Evolutionary conservation across 352 stramenopile species (phyloP), one percentile per base, ranked within the genome.

Genomic region (Phytophthora citrophthora): DNA sequence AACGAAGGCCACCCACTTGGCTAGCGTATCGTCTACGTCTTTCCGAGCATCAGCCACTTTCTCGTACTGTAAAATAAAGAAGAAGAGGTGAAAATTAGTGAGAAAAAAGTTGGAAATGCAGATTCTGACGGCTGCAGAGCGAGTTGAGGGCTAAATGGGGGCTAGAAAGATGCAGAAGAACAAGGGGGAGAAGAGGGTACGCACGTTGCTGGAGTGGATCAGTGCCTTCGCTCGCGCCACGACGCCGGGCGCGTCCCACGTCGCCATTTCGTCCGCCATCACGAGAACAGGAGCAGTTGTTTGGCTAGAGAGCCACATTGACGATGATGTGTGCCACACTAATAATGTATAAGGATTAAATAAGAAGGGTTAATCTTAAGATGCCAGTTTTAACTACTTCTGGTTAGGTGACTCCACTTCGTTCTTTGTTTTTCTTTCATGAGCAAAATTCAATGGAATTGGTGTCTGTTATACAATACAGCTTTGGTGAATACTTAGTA

Each of bases 141-240:
- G 56, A 53, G n/a, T 12, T 49, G 13, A 23, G 44, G 47, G 43
- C 12, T 54, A 16, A 20, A 12, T n/a, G 6, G 34, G 4, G 56
- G 12, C 45, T 54, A 8, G 4, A 20, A 18, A 44, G 39, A 47
- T 2, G 53, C 16, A 49, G 27, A 8, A 71, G 15, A 60, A 0
- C 38, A n/a, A 52, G 56, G 45, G 31, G 32, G 46, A 27, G 13
- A 29, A 23, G 34, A 59, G 2, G 18, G 29, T n/a, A 86, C 85
- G 69, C 74, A 93, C 85, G 68, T 93, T 93, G 73, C 79, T 91
- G 13, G 71, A 54, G 62, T 87, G 79, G 56, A 93, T 93, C 24
- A 90, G 67, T 54, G 84, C 79, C 54, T 89, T 91, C 34, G 82
- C 85, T 7, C 57, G 64, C 46, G 79, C 76, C 56, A 93, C 77